Evolutionary conservation across 495 filamentous ascomycete species (phyloP), one percentile per base, ranked within the genome.

Genomic region (Thozetella sp.): DNA sequence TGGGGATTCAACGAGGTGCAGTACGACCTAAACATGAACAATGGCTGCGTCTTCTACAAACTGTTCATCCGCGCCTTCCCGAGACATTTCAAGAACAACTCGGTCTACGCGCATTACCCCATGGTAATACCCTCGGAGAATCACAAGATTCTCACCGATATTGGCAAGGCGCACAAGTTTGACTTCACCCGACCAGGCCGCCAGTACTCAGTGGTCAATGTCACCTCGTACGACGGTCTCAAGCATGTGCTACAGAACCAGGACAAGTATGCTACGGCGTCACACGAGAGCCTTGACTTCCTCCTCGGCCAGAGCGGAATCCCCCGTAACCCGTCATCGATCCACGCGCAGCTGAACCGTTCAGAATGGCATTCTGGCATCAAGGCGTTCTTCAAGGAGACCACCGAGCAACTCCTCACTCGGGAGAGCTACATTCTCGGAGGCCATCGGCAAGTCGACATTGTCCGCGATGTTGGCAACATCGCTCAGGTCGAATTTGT

Each of bases 41-140:
- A 93, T 65, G 92, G 92, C 22, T 92, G 89, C 62, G 89, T 94
- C 2, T 87, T 93, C 70, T 93, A 93, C 77, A 96, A 94, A 76
- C 79, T 96, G 54, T 87, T 92, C 53, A 74, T 88, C 51, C 82
- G 89, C 22, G 88, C 91, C 2, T 93, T 96, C 80, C 92, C 92
- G 1, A 83, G 89, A 62, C 85, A 88, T 68, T 94, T 91, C 84
- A 88, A 87, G 69, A 67, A 76, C 25, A 89, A 95, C 72, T 93
- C 90, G 1, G 86, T 93, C 58, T 96, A 95, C 60, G 91, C 91
- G n/a, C 90, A 93, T 64, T 95, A 90, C 67, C 92, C 92, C 3
- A 90, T 96, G 85, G 92, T 90, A 4, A 87, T 90, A 23, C 72
- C 73, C 1, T 67, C 64, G 2, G 92, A 95, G 71, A 95, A 90